A percentile compares a stretch with the other conserved stretches of the same genome.
Evolutionary conservation across 768 basidiomycete species (phyloP).

Genomic region (Macrolepiota dolichaula): DNA sequence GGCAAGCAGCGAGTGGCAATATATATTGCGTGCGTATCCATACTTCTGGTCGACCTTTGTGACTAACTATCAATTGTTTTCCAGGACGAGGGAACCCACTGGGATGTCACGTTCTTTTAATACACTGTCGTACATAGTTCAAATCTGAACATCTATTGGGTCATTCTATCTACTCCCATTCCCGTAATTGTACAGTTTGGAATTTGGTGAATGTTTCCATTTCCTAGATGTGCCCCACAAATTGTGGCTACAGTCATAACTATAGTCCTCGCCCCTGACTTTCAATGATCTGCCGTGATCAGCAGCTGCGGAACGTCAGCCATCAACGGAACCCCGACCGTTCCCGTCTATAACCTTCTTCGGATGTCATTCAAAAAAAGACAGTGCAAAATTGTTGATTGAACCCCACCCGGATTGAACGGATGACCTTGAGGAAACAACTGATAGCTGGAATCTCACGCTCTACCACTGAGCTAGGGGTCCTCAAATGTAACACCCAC

Average conservation of each 20-base stretch:
- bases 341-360: no score
- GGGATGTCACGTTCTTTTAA: conserved; percentile 19
- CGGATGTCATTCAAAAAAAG: not conserved
- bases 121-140: not conserved
- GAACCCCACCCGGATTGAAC: conserved; percentile 43
- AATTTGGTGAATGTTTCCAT: no score
- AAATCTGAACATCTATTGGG: not conserved
- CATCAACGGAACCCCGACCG: no score
- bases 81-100: conserved; percentile 26
- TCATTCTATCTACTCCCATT: not conserved
- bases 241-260: no score
- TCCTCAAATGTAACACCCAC: conserved; percentile 4
- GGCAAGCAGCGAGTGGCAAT: conserved; percentile 23
- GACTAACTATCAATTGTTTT: not conserved
- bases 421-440: conserved; percentile 44
- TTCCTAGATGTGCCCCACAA: no score
- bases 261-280: no score
- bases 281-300: no score
- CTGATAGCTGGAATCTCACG: conserved; percentile 30
- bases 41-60: not conserved
- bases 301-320: no score
- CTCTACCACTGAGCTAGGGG: conserved; percentile 40
- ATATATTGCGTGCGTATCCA: conserved; percentile 23
- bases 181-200: no score
- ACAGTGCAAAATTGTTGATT: conserved; percentile 9